phyloP scores from a whole-genome alignment of 139 green algal species.

The Picochlorum sp. region DNA sequence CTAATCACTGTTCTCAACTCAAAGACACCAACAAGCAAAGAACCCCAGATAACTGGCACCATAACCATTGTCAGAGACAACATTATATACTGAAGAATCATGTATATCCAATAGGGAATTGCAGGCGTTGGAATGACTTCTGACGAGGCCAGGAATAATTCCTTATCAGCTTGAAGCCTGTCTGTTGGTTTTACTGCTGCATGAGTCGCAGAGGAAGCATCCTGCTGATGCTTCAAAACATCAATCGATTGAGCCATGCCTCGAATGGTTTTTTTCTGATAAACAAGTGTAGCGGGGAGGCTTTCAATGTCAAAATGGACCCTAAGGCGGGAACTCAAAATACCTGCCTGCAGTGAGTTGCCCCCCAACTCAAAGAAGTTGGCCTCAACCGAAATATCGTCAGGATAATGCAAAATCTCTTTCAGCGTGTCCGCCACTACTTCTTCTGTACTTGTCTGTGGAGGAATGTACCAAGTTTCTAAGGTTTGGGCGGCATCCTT shows the following conservation, averaged over 20 bases:
- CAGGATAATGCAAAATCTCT: conserved; percentile 5
- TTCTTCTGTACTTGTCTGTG: neutral
- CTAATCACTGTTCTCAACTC: neutral
- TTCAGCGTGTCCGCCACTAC: neutral
- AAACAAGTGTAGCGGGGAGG: neutral
- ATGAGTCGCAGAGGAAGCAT: neutral
- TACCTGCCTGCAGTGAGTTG: conserved; percentile 6
- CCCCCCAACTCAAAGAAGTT: conserved; percentile 7
- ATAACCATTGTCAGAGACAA: neutral
- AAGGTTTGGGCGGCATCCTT: too few relatives aligned
- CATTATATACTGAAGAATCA: conserved; percentile 9
- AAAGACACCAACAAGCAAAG: conserved; percentile 2
- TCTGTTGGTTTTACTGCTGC: too few relatives aligned
- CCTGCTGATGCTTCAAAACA: neutral
- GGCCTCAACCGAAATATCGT: conserved; percentile 7
- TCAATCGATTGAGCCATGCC: too few relatives aligned
- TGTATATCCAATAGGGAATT: conserved; percentile 8
- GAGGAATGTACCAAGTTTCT: conserved; percentile 1
- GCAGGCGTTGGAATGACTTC: neutral
- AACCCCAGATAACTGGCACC: conserved; percentile 9
- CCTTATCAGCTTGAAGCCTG: too few relatives aligned
- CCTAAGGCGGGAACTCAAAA: conserved; percentile 6
- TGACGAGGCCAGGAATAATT: neutral
- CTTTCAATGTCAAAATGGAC: neutral
- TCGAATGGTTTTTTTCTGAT: too few relatives aligned